Base-by-base conservation (phyloP, 2,329 filamentous ascomycete species). In the Ophiosphaerella herpotricha region DNA sequence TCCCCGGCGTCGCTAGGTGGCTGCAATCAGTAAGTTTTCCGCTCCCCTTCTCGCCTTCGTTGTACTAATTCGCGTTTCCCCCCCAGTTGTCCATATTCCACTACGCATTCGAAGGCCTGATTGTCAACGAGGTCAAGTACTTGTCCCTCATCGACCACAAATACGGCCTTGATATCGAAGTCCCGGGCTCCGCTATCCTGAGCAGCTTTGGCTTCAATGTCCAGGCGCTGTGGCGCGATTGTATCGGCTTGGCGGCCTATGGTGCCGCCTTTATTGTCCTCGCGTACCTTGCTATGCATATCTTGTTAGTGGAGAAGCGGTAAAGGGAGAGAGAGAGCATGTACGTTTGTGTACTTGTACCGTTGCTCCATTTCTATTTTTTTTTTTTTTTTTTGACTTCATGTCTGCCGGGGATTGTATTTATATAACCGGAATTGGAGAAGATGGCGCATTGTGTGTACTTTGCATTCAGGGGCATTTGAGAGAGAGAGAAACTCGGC, bases 131-230 rank as follows among this genome's bases (percentile, higher is more conserved):
- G 77, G 95, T 97, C 39, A 86, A 91, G 23, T 90, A 91, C 64
- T 80, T 99, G 37, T 93, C 89, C 0, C 82, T 99, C 23, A 85
- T 95, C 36, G 94, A 99, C 72, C 88, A 94, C 74, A 95, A 97
- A 75, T 97, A 96, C 53, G 94, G 94, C 5, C 83, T 99, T 5
- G 91, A 97, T 66, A 99, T 99, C 56, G 93, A 94, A 44, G 91
- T 99, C 0, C 94, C 94, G 0, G 94, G 94, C 31, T 91, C 93
- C 1, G 90, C 91, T 0, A 99, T 99, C 60, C 77, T 99, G 47
- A 96, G 90, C 73, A 91, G 89, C 0, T 99, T 99, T 72, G 94
- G 94, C 1, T 99, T 99, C 72, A 83, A 96, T 68, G 95, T 92
- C 24, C 80, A 86, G 52, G 91, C 90, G 0, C 81, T 96, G 48